Conservation (phyloP, 176 grass and related monocot species). For the Rhipidocladum racemiflorum region DNA sequence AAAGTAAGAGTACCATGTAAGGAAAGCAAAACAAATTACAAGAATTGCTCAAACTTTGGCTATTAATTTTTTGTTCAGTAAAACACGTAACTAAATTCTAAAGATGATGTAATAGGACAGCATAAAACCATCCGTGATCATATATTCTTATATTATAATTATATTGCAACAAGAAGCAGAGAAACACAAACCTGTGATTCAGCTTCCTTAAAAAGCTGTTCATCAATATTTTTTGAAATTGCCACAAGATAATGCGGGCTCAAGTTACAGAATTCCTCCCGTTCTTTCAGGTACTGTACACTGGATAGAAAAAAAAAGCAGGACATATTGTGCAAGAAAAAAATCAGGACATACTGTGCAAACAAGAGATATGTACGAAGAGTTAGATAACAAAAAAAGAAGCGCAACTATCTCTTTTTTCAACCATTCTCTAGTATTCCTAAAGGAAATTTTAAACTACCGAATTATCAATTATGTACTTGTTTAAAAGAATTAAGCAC, state of each 20-base stretch:
- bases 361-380: neutral
- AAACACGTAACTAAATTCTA: neutral
- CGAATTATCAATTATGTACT: neutral
- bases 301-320: slow-evolving; percentile 35
- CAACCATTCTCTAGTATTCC: neutral
- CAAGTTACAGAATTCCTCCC: neutral
- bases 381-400: neutral
- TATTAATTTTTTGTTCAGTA: neutral
- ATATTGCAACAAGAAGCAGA: slow-evolving; percentile 20
- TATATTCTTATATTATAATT: neutral
- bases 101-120: neutral
- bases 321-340: neutral
- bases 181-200: slow-evolving; percentile 30
- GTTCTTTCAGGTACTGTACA: slow-evolving; percentile 30
- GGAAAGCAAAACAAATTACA: neutral
- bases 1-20: neutral
- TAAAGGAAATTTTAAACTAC: neutral
- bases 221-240: slow-evolving; percentile 31
- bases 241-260: neutral
- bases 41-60: neutral
- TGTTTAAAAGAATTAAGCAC: slow-evolving; percentile 3
- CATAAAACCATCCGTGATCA: neutral
- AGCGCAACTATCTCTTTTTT: neutral
- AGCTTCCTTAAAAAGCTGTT: slow-evolving; percentile 20
- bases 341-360: slow-evolving; percentile 8